These are phyloP conservation scores for Penicillium egyptiacum DNA, from an alignment of 495 filamentous ascomycete genomes.

Conservation along the genomic window DNA sequence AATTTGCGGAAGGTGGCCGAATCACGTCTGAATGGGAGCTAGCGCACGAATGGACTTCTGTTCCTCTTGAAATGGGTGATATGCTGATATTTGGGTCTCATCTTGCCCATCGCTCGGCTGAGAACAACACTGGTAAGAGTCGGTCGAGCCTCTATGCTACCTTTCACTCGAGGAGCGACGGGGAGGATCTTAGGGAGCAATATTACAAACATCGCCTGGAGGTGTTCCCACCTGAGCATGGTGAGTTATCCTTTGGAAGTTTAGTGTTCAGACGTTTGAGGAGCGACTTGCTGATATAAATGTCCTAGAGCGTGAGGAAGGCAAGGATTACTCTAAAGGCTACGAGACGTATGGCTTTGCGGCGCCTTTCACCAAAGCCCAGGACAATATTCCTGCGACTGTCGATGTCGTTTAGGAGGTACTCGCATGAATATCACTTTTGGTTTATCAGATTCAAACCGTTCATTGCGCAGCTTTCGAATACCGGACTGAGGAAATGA, in stretches of 20 bases:
- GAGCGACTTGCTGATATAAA: neutral
- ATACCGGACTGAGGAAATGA: neutral
- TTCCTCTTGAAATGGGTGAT: constrained; percentile 40
- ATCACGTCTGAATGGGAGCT: constrained; percentile 38
- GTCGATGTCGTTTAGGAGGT: neutral
- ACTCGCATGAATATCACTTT: neutral
- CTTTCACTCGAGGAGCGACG: constrained; percentile 41
- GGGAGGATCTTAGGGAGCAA: constrained; percentile 33
- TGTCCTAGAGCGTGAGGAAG: constrained; percentile 33
- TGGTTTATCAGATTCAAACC: neutral
- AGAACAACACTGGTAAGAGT: constrained; percentile 35
- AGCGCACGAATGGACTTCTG: constrained; percentile 36
- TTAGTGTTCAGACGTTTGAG: neutral
- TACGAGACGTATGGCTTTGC: constrained; percentile 42
- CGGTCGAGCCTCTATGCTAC: constrained; percentile 45
- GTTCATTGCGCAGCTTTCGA: neutral
- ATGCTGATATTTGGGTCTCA: constrained; percentile 45
- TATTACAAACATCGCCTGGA: constrained; percentile 44
- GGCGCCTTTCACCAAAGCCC: constrained; percentile 23
- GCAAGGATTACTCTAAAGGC: constrained; percentile 39
- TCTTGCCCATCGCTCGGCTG: constrained; percentile 41
- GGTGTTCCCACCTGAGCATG: constrained; percentile 43
- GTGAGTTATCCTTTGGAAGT: constrained; percentile 12
- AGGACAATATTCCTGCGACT: neutral
- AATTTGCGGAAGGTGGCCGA: constrained; percentile 32